Base-by-base conservation (phyloP, 306 rosid species). In the Ormosia semicastrata region DNA sequence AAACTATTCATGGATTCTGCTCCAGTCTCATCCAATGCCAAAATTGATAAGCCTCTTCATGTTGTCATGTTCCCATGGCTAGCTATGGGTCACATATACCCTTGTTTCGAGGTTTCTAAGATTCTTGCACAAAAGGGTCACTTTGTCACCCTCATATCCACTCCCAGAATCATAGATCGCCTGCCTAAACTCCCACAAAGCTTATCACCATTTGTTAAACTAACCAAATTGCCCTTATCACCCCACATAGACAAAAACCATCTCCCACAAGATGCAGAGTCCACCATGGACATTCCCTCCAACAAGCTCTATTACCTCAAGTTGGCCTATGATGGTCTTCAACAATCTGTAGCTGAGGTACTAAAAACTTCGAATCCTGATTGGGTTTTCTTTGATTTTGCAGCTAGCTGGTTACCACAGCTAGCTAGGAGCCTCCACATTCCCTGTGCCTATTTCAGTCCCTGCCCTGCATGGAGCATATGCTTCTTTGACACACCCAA, bases 31-130 rank as follows among this genome's bases (percentile, higher is more conserved):
- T 64, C 59, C 66, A 73, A 32, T 62, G 72, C 13, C 44, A 46
- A 66, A 50, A 50, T 11, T 13, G 2, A 66, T 1, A 81, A 88
- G 37, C 80, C 82, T 59, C 87, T 89, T 66, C 93, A 91, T 24
- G 47, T 91, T 75, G 85, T 79, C 3, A 58, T 89, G 87, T 86
- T 89, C 14, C 96, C 96, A 86, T 91, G 96, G 92, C 82, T 91
- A 12, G 95, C 92, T 17, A 82, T 88, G 57, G 95, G 93, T 49
- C 93, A 89, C 73, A 67, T 88, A 8, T 85, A 78, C 11, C 92
- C 93, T 1, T 86, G 71, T 7, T 84, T 88, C 2, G 84, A 89
- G 71, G 76, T 91, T 13, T 77, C 87, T 7, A 89, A 89, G 79
- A 85, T 89, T 67, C 87, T 91, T 15, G 92, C 92, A 40, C 89